Conservation (phyloP, 495 filamentous ascomycete genomes). For the Cudoniella acicularis region DNA sequence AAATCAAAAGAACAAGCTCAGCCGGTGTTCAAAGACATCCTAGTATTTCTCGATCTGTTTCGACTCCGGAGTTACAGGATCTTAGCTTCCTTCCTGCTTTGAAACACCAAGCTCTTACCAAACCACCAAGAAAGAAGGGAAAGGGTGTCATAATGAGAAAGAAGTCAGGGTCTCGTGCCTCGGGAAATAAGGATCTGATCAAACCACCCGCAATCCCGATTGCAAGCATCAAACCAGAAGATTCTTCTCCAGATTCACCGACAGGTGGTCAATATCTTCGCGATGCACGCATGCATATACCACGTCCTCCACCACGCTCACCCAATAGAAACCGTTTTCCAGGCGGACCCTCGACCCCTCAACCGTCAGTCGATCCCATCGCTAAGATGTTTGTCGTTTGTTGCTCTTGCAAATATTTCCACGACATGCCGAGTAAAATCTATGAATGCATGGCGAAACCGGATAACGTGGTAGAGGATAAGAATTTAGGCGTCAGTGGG, state of each 20-base stretch:
- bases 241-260: conserved; percentile 2
- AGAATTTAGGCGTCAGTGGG: conserved; percentile 43
- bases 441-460: conserved; percentile 71
- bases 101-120: conserved; percentile 31
- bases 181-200: conserved; percentile 22
- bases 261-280: conserved; percentile 27
- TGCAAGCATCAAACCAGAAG: conserved; percentile 8
- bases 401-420: conserved; percentile 76
- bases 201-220: conserved; percentile 15
- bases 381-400: conserved; percentile 79
- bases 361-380: conserved; percentile 34
- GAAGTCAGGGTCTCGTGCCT: neutral
- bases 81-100: conserved; percentile 26
- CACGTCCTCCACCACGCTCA: conserved; percentile 14
- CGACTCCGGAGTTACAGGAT: conserved; percentile 29
- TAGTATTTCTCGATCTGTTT: conserved; percentile 31
- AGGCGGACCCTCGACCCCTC: neutral
- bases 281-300: conserved; percentile 32
- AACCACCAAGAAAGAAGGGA: conserved; percentile 16
- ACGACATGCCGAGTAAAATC: conserved; percentile 72
- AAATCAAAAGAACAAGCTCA: neutral
- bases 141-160: conserved; percentile 18
- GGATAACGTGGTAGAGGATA: conserved; percentile 49
- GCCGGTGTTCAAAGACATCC: conserved; percentile 11
- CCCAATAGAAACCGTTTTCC: neutral